Base-by-base conservation (phyloP, 192 early-diverging fungal genomes). In the Helicostylum pulchrum region DNA sequence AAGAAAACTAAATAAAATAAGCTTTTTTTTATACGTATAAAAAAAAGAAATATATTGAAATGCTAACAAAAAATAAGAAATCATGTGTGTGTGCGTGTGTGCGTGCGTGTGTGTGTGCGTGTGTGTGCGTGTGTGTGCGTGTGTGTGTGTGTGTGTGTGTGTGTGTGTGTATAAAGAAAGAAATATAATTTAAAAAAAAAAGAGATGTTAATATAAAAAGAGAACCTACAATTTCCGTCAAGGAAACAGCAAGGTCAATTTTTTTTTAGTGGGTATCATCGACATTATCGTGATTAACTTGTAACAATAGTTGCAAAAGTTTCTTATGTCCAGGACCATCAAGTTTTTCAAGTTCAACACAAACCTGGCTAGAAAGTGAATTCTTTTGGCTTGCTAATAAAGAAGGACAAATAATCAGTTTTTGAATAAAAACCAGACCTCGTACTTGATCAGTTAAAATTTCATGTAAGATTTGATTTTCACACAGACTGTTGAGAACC, bases 341-440 rank as follows among this genome's bases (percentile, higher is more conserved):
- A 10, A 64, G 36, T 43, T 39, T 43, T 50, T n/a, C 42, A 7
- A 64, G 21, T 43, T 53, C 51, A 19, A 39, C 15, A 26, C 21
- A 51, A 7, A 64, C 62, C 8, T 17, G 8, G 1, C 32, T 21
- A 3, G 48, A 42, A 15, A 64, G 19, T 15, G 0, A 4, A 11
- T 45, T 21, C 31, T 26, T 50, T 36, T 64, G 34, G n/a, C 62
- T 77, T 78, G 7, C 11, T 1, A 34, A 6, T 2, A 93, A 79
- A 44, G 87, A 83, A 19, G 79, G 84, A 34, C 91, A 84, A 20
- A 89, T 79, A 31, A 98, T 78, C 26, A 96, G 86, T 74, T 92
- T 93, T 75, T 95, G 90, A 6, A 96, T 76, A 7, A 95, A 67
- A 30, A 87, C 77, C 0, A 96, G 83, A 30, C 96, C 96, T 62